Base-by-base conservation (phyloP, 2,329 filamentous ascomycete species). In the Exserohilum rostratum region DNA sequence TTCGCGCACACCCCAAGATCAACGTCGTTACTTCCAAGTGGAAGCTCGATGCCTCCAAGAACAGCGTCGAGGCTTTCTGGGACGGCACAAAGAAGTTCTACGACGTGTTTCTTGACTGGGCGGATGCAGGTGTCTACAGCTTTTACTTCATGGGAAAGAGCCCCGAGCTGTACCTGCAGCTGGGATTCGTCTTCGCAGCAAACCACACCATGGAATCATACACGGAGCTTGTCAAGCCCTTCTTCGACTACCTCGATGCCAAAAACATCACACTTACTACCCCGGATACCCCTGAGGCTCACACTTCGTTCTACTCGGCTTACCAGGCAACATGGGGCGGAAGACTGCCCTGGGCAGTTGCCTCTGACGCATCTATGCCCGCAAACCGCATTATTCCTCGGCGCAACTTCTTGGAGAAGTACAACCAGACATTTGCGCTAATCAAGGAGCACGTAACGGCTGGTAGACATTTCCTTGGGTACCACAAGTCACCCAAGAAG, bases 401-500 rank as follows among this genome's bases (percentile, higher is more conserved):
- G 3, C 30, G 53, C 12, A 59, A 61, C 30, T 64, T 75, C 5
- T 40, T 60, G 1, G 59, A 72, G 7, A 72, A 54, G 62, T 66
- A 29, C 64, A 67, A 50, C 46, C 52, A 50, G 25, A 53, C 63
- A 1, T 64, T 55, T 20, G 43, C 50, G 4, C 72, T 88, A 30
- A 78, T 88, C 1, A 49, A 53, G 60, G 46, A 54, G 64, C 64
- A 68, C 12, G 57, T 64, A 0, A 38, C 33, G 0, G 31, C 40
- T 3, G 63, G 58, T 0, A 50, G 46, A 20, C 61, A 67, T n/a
- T 10, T 55, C 2, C 43, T 57, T 0, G 58, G 53, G 15, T 64
- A 62, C 38, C 63, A 65, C 50, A 61, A 65, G 50, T 50, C 60
- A 2, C 67, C 48, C 0, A 31, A 33, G 2, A 46, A 47, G 30